phyloP scores from a whole-genome alignment of 176 grass and related monocot genomes.

The Pontederia crassipes region DNA sequence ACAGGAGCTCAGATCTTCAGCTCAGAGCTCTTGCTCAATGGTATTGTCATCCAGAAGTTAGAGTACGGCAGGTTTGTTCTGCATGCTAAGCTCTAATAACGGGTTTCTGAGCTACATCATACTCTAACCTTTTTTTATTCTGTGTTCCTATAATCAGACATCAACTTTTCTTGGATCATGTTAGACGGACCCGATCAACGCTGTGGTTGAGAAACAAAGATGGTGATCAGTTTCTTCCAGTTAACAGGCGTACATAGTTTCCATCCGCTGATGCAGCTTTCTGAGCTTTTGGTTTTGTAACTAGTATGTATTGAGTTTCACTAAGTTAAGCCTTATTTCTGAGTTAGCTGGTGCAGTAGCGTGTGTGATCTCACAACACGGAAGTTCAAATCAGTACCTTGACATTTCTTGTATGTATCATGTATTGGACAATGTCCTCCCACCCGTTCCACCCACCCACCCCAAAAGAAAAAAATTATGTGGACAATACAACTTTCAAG shows the following conservation, averaged over 20 bases:
- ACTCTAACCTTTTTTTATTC: neutral
- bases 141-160: neutral
- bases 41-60: constrained; percentile 68
- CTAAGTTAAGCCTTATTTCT: too few relatives aligned
- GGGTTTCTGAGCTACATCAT: neutral
- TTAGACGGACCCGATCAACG: neutral
- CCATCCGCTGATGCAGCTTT: too few relatives aligned
- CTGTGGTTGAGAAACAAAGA: neutral
- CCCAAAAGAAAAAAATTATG: too few relatives aligned
- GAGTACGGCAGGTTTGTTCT: constrained; percentile 55
- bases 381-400: too few relatives aligned
- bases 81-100: neutral
- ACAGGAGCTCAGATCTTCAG: constrained; percentile 60
- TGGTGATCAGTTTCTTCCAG: neutral
- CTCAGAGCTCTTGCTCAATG: constrained; percentile 76
- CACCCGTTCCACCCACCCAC: too few relatives aligned
- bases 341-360: too few relatives aligned
- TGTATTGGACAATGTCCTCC: too few relatives aligned
- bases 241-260: neutral
- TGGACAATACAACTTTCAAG: too few relatives aligned
- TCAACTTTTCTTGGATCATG: constrained; percentile 12
- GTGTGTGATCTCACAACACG: too few relatives aligned
- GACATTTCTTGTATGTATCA: too few relatives aligned
- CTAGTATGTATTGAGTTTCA: too few relatives aligned
- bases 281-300: too few relatives aligned